These are phyloP conservation scores for Phytophthora rubi DNA, from an alignment of 352 stramenopile species.

Conservation along the genomic window DNA sequence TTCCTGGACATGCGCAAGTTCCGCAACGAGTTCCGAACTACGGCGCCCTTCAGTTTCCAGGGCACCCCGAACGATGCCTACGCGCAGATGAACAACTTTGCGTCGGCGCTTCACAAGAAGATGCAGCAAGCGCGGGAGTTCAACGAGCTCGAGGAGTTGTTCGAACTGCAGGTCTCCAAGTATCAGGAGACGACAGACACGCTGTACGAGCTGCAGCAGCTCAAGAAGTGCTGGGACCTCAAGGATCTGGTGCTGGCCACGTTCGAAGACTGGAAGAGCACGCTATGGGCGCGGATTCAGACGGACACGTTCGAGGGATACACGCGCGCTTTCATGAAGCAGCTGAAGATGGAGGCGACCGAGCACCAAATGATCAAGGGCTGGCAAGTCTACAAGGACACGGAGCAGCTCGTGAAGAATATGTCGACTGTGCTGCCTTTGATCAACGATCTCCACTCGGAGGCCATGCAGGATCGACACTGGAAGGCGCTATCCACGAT, in stretches of 20 bases:
- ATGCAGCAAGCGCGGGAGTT: conserved; percentile 86
- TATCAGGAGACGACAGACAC: conserved; percentile 92
- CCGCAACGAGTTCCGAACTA: conserved; percentile 93
- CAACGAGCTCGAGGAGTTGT: conserved; percentile 88
- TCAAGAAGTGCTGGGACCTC: conserved; percentile 90
- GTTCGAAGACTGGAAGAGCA: conserved; percentile 88
- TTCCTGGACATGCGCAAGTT: conserved; percentile 95
- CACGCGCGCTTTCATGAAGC: conserved; percentile 85
- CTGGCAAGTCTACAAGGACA: conserved; percentile 91
- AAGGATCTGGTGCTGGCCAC: conserved; percentile 84
- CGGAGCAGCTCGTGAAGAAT: conserved; percentile 88
- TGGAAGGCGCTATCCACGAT: conserved; percentile 91
- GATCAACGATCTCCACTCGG: conserved; percentile 95
- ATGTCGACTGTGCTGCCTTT: conserved; percentile 87
- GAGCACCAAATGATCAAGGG: conserved; percentile 88
- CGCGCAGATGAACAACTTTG: conserved; percentile 83
- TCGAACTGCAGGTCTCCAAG: conserved; percentile 88
- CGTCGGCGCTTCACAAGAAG: conserved; percentile 68
- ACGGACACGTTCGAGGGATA: conserved; percentile 83
- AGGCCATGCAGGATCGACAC: conserved; percentile 94
- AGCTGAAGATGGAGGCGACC: conserved; percentile 82
- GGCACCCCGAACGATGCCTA: conserved; percentile 86
- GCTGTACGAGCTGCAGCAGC: conserved; percentile 83
- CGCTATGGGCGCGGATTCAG: conserved; percentile 83
- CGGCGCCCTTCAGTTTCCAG: conserved; percentile 95